Evolutionary conservation across 345 rosid species (phyloP).

Genomic region (Citrus glauca): DNA sequence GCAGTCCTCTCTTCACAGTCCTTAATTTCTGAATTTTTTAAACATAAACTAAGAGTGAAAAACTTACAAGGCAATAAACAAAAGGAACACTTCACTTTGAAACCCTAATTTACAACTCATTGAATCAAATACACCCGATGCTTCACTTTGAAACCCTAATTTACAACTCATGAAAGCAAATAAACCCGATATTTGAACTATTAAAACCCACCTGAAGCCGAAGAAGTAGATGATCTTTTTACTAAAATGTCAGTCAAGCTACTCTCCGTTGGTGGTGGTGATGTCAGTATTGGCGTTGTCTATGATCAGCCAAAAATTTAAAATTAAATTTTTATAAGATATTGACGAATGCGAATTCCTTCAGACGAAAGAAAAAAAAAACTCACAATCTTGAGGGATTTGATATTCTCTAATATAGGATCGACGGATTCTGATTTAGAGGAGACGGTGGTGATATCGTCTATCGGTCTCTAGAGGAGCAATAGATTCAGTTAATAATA

Average conservation of each 20-base stretch:
- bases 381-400: constrained; percentile 76
- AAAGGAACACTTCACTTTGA: not conserved
- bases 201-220: constrained; percentile 45
- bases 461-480: constrained; percentile 34
- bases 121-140: not conserved
- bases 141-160: not conserved
- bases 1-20: not conserved
- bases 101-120: not conserved
- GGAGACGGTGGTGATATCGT: constrained; percentile 78
- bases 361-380: not conserved
- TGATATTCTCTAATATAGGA: constrained; percentile 70
- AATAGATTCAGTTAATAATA: not conserved
- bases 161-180: not conserved
- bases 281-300: constrained; percentile 73
- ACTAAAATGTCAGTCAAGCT: constrained; percentile 96
- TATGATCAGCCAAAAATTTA: constrained; percentile 18
- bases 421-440: constrained; percentile 58
- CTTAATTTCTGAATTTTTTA: not conserved
- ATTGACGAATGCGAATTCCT: not conserved
- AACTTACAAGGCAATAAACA: not conserved
- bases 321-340: not conserved
- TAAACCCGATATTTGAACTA: not conserved
- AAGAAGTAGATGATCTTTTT: constrained; percentile 58
- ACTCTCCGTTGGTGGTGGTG: constrained; percentile 63
- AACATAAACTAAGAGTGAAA: not conserved